These are phyloP conservation scores for Pluteus cervinus DNA, from an alignment of 768 basidiomycete species.

Conservation along the genomic window DNA sequence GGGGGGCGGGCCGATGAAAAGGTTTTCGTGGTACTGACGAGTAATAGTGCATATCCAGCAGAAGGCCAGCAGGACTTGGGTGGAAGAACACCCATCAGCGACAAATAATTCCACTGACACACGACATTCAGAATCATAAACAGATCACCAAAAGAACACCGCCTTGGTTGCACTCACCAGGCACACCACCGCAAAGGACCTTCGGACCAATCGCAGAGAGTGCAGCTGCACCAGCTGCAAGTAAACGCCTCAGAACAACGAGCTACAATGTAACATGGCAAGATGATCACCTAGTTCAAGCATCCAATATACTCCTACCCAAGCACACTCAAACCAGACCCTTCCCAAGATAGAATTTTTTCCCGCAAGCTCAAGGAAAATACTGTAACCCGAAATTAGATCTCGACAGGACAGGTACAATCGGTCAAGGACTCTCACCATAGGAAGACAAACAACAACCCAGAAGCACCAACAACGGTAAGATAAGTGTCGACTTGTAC, in stretches of 20 bases:
- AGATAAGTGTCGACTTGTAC: constrained; percentile 54
- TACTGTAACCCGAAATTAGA: constrained; percentile 14
- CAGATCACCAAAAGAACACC: no score
- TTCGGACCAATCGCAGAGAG: constrained; percentile 32
- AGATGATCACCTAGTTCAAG: constrained; percentile 48
- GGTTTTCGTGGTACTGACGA: constrained; percentile 24
- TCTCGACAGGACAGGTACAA: neutral
- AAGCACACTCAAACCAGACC: constrained; percentile 70
- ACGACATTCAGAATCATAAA: no score
- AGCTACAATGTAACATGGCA: neutral
- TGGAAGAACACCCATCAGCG: constrained; percentile 41
- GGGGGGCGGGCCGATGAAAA: neutral
- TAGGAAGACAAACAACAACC: constrained; percentile 51
- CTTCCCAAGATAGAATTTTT: constrained; percentile 44
- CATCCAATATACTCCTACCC: constrained; percentile 52
- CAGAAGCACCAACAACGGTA: constrained; percentile 51
- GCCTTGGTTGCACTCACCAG: neutral
- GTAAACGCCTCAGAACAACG: neutral
- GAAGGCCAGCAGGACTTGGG: constrained; percentile 51
- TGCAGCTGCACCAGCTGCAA: constrained; percentile 47
- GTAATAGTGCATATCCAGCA: constrained; percentile 27
- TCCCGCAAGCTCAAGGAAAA: constrained; percentile 53
- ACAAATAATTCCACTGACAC: constrained; percentile 5
- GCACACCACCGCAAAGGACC: constrained; percentile 23
- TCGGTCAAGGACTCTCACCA: constrained; percentile 36